phyloP scores from a whole-genome alignment of 306 rosid species.

The Rosa rugosa region DNA sequence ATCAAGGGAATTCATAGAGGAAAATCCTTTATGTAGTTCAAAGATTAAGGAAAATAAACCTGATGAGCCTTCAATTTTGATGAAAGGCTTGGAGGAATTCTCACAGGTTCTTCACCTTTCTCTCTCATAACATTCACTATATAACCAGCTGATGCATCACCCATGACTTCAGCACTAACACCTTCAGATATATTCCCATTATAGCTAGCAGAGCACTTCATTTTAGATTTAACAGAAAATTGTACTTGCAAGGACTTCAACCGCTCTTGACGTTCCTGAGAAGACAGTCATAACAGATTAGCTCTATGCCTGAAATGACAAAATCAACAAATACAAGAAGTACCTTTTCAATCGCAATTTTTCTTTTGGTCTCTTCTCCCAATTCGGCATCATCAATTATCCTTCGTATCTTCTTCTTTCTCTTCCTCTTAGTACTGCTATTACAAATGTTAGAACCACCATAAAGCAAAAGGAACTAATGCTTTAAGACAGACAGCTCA shows the following conservation, averaged over 20 bases:
- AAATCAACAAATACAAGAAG: conserved; percentile 11
- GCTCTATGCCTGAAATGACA: conserved; percentile 13
- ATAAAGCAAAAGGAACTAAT: neutral
- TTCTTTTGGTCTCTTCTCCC: conserved; percentile 93
- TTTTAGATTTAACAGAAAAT: conserved; percentile 68
- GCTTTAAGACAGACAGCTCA: neutral
- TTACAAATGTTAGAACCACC: neutral
- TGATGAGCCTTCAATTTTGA: conserved; percentile 85
- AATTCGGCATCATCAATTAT: conserved; percentile 95
- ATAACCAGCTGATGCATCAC: conserved; percentile 75
- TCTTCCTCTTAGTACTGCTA: conserved; percentile 72
- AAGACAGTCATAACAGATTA: conserved; percentile 18
- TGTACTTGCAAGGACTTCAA: conserved; percentile 74
- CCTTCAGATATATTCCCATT: conserved; percentile 76
- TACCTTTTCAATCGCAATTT: conserved; percentile 97
- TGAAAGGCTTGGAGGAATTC: conserved; percentile 91
- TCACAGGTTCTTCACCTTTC: conserved; percentile 85
- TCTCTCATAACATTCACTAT: conserved; percentile 96
- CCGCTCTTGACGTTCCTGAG: conserved; percentile 96
- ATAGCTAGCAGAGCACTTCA: conserved; percentile 51
- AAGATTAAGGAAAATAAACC: conserved; percentile 39
- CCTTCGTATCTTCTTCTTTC: conserved; percentile 82
- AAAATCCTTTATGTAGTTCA: neutral
- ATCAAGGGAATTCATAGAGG: neutral
- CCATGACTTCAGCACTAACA: conserved; percentile 69